Evolutionary conservation across 108 stramenopile species (phyloP).

Genomic region (Skeletonema marinoi): DNA sequence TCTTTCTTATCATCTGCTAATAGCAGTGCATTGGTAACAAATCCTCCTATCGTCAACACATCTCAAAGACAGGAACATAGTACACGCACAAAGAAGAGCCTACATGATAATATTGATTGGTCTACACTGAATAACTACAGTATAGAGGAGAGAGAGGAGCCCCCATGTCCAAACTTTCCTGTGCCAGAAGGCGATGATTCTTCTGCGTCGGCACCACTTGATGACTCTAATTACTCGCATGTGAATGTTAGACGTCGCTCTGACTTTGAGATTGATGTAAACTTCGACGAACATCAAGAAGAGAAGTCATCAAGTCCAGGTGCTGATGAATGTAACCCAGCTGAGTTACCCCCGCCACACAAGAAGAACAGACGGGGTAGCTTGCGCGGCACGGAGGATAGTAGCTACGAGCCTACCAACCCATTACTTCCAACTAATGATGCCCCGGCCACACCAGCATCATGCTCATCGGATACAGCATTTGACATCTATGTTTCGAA

Average conservation of each 20-base stretch:
- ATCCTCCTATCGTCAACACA: neutral
- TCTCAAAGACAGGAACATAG: neutral
- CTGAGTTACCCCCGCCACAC: neutral
- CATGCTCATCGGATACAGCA: neutral
- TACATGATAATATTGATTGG: neutral
- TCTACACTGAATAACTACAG: neutral
- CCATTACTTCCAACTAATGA: neutral
- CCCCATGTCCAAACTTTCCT: neutral
- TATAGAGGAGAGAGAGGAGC: neutral
- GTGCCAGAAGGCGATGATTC: neutral
- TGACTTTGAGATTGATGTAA: neutral
- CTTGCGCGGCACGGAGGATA: neutral
- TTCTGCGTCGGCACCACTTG: neutral
- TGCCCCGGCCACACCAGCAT: neutral
- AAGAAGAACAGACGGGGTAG: neutral
- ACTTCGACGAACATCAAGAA: neutral
- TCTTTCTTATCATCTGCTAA: conserved; percentile 6
- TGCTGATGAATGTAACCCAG: neutral
- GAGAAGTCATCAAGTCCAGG: neutral
- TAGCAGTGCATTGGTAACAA: neutral
- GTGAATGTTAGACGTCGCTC: neutral
- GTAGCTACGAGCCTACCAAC: neutral
- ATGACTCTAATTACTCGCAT: neutral
- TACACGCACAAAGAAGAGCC: neutral
- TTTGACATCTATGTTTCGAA: neutral